These are phyloP conservation scores for Neurospora intermedia DNA, from an alignment of 495 filamentous ascomycete genomes.

Conservation along the genomic window DNA sequence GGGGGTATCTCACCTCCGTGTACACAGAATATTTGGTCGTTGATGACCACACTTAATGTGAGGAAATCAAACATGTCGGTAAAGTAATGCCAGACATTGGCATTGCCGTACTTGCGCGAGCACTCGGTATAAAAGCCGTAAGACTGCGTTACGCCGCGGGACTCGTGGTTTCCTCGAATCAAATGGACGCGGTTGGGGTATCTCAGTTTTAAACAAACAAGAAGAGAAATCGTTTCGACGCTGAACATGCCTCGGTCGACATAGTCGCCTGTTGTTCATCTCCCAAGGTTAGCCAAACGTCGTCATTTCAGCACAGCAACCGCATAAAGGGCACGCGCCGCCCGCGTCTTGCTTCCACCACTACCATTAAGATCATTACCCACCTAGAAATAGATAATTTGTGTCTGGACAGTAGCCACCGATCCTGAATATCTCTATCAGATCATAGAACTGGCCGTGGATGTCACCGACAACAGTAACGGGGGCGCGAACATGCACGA, in stretches of 20 bases:
- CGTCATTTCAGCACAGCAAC: neutral
- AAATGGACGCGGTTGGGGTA: constrained; percentile 87
- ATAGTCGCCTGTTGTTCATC: constrained; percentile 63
- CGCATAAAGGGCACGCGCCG: neutral
- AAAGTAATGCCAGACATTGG: constrained; percentile 98
- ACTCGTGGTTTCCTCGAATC: constrained; percentile 95
- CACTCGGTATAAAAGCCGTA: constrained; percentile 99
- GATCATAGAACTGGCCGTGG: constrained; percentile 95
- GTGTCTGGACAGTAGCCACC: constrained; percentile 94
- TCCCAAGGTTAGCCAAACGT: neutral
- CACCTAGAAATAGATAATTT: constrained; percentile 94
- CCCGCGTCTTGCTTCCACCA: neutral
- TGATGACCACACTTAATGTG: constrained; percentile 91
- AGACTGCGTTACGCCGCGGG: constrained; percentile 91
- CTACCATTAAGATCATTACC: constrained; percentile 12
- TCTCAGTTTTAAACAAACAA: constrained; percentile 87
- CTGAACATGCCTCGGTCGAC: constrained; percentile 95
- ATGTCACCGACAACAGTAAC: constrained; percentile 99
- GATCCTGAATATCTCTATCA: constrained; percentile 98
- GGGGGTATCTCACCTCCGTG: constrained; percentile 53
- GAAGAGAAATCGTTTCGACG: constrained; percentile 92
- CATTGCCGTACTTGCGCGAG: constrained; percentile 92
- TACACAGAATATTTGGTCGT: constrained; percentile 97
- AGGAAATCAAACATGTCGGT: constrained; percentile 99
- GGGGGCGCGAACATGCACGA: constrained; percentile 90